Evolutionary conservation across 768 basidiomycete species (phyloP), one percentile per base, ranked within the genome.

Genomic region (Aureoboletus auriporus): DNA sequence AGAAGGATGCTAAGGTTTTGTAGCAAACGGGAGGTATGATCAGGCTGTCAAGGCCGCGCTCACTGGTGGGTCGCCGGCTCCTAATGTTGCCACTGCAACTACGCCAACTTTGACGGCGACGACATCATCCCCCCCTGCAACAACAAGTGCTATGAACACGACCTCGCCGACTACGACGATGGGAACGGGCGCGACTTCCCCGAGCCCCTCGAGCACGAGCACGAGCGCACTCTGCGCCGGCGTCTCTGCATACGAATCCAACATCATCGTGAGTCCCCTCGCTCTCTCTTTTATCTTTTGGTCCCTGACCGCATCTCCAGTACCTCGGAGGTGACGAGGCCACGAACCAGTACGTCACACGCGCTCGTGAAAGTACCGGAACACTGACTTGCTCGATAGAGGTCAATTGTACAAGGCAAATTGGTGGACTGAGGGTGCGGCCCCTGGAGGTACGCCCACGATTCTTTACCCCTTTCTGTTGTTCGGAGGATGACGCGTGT

Each of bases 11-110:
- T 17, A 28, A 28, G 10, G 11, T 28, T 7, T n/a, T 16, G 11
- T 42, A 70, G 75, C 75, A 7, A 78, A 77, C 51, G 65, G 61
- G 23, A 64, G 74, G 34, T 77, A 59, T 46, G 76, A 77, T 41
- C 28, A 56, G 26, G 67, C 71, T 20, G 65, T 70, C 47, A 79
- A 79, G 60, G 65, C 61, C 36, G 72, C 68, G 20, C 59, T 79
- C 34, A 51, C 57, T 27, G 26, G 27, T 0, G 59, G 64, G 44
- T 23, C 42, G 54, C 1, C 36, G 26, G 36, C 34, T 20, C 34
- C 28, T 42, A 26, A 42, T 2, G 8, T 54, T n/a, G 42, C 64
- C 7, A 35, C 69, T 8, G 57, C 63, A 12, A 50, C 29, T 6
- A 37, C 35, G 57, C n/a, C 44, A n/a, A 6, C 43, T n/a, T 13